A percentile compares a stretch with the other conserved stretches of the same genome.
Conservation (phyloP, 192 early-diverging fungal species). For the Entomortierella lignicola region DNA sequence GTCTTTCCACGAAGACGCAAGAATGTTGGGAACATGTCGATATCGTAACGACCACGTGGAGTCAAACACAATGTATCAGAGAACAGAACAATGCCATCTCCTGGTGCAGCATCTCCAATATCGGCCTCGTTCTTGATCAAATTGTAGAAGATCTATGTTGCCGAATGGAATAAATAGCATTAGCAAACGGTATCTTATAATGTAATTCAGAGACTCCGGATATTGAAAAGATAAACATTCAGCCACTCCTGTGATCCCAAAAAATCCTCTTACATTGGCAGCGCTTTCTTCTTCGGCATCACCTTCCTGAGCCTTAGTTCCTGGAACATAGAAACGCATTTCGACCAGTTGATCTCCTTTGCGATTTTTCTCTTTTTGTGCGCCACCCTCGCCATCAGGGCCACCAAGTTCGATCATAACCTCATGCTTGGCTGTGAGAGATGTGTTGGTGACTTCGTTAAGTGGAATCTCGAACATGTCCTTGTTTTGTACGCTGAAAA, state of each 20-base stretch:
- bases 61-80: constrained; percentile 90
- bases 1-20: constrained; percentile 96
- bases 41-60: constrained; percentile 95
- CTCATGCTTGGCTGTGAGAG: constrained; percentile 88
- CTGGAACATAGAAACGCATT: constrained; percentile 93
- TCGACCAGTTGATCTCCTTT: constrained; percentile 88
- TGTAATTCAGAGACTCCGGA: no score
- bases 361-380: constrained; percentile 60
- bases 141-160: constrained; percentile 79
- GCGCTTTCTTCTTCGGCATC: constrained; percentile 59
- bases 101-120: constrained; percentile 82
- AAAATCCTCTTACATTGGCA: constrained; percentile 33
- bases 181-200: background rate
- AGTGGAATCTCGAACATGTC: constrained; percentile 94
- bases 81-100: constrained; percentile 92
- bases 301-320: constrained; percentile 67
- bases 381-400: constrained; percentile 63
- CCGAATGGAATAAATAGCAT: background rate
- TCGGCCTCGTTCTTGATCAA: constrained; percentile 93
- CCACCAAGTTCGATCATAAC: constrained; percentile 91
- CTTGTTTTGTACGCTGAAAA: constrained; percentile 87
- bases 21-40: constrained; percentile 92
- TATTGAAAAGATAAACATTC: background rate
- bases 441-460: constrained; percentile 87
- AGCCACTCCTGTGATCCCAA: background rate